Base-by-base conservation (phyloP, 2,329 filamentous ascomycete species). In the Aschersonia sp. region DNA sequence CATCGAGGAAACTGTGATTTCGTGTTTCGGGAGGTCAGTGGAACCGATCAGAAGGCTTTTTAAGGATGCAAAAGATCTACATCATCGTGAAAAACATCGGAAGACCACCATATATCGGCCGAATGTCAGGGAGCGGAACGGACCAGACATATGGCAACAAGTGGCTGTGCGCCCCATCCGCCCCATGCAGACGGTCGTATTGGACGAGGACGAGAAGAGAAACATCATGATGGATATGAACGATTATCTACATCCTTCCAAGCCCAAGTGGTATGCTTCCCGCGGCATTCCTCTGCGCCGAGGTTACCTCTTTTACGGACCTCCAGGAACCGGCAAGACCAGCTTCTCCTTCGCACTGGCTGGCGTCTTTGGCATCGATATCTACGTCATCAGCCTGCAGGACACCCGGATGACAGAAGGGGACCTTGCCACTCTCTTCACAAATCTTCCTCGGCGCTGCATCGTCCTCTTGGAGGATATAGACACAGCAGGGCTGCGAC, bases 261-360 rank as follows among this genome's bases (percentile, higher is more conserved):
- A 80, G 0, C 76, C 79, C 1, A 70, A 73, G 7, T 91, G 84
- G 83, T 91, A 91, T 57, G 78, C 83, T 0, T 79, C 79, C 45
- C 72, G 84, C 2, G 85, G 85, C 0, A 86, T 91, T 31, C 85
- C 85, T 0, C 80, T 89, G 47, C 73, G 86, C 0, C 67, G 86
- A 31, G 87, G 86, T 0, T 91, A 89, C 56, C 72, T 91, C 0
- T 86, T 91, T 53, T 74, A 87, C 55, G 85, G 86, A 0, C 83
- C 83, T 0, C 84, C 84, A 0, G 84, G 84, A 0, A 86, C 82
- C 0, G 84, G 84, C 28, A 89, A 88, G 63, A 85, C 80, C 0
- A 80, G 74, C 31, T 71, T 85, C 10, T 80, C 75, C 0, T 80
- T 82, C 56, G 80, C 80, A 0, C 63, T 85, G 6, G 80, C 81